phyloP scores from a whole-genome alignment of 148 eudicot genomes.

The Heliosperma pusillum region DNA sequence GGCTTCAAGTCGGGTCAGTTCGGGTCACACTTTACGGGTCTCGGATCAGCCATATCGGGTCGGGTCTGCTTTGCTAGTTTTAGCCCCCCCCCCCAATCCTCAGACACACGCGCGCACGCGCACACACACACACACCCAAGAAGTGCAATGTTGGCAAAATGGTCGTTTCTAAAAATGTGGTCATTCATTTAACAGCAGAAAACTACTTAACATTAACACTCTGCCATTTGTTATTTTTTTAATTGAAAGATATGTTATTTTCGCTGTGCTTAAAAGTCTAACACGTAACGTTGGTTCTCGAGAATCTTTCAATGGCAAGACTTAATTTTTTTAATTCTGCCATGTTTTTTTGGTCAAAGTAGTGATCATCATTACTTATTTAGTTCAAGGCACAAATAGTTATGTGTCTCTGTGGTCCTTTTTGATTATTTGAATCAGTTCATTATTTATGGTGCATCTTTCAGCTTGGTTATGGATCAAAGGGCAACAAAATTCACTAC shows the following conservation, averaged over 20 bases:
- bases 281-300: neutral
- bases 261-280: neutral
- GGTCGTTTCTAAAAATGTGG: too few species aligned
- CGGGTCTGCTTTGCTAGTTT: too few species aligned
- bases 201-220: too few species aligned
- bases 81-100: too few species aligned
- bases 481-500: conserved; percentile 88
- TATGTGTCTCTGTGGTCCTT: neutral
- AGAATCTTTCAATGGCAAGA: neutral
- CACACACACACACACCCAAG: too few species aligned
- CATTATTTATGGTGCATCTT: conserved; percentile 11
- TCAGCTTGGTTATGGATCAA: conserved; percentile 81
- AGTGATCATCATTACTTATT: neutral
- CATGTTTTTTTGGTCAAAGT: neutral
- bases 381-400: neutral
- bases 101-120: too few species aligned
- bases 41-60: too few species aligned
- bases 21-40: too few species aligned
- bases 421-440: neutral
- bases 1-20: too few species aligned
- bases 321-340: neutral
- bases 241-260: neutral
- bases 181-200: too few species aligned
- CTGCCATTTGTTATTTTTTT: neutral
- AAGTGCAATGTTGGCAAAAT: too few species aligned